phyloP scores from a whole-genome alignment of 257 asterid genomes.

The Solanum virginianum region DNA sequence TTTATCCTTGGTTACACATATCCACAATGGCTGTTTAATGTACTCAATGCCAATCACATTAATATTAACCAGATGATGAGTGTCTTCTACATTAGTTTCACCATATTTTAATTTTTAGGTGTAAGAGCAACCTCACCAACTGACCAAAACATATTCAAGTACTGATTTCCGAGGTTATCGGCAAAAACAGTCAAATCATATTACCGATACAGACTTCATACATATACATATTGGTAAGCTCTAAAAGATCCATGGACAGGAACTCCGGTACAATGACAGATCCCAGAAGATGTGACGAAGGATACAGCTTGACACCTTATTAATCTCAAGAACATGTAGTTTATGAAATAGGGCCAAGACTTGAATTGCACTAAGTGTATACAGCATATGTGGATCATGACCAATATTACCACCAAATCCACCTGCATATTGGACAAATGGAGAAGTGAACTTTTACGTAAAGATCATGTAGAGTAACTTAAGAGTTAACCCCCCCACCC shows the following conservation, averaged over 20 bases:
- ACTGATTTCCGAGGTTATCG: background rate
- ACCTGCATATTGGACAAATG: conserved; percentile 25
- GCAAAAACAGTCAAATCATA: background rate
- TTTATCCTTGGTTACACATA: background rate
- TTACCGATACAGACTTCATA: background rate
- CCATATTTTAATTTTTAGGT: background rate
- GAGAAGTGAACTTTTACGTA: background rate
- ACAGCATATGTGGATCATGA: conserved; percentile 78
- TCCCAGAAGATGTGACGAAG: conserved; percentile 1
- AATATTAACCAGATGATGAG: background rate
- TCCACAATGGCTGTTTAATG: background rate
- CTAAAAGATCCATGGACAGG: background rate
- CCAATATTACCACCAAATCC: conserved; percentile 96
- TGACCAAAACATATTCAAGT: background rate
- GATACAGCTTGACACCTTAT: conserved; percentile 79
- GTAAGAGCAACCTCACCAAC: background rate
- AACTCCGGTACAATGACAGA: background rate
- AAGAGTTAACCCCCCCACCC: background rate
- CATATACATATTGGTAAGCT: background rate
- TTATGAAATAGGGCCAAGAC: conserved; percentile 82
- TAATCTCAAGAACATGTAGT: conserved; percentile 59
- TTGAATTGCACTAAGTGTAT: conserved; percentile 89
- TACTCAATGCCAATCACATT: background rate
- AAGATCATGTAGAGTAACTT: background rate
- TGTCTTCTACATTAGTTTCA: background rate